Evolutionary conservation across 129 eudicot species (phyloP).

Genomic region (Helianthus tuberosus): DNA sequence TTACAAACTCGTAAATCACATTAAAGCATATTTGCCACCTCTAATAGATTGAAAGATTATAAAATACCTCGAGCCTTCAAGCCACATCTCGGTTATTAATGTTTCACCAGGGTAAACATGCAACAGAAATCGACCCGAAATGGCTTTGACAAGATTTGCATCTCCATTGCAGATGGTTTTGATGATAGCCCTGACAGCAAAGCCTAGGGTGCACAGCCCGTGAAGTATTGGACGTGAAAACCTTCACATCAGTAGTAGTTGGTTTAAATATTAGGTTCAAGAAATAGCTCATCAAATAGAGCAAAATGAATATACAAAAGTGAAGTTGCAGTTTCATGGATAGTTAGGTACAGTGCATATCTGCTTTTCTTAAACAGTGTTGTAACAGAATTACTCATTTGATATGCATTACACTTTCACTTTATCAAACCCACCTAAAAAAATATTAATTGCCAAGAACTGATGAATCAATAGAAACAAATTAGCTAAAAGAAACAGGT

Average conservation of each 20-base stretch:
- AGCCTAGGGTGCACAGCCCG: conserved; percentile 93
- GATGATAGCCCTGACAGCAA: conserved; percentile 83
- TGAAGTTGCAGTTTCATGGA: background rate
- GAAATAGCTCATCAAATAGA: conserved; percentile 4
- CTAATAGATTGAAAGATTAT: background rate
- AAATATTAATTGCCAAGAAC: background rate
- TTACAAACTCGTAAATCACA: background rate
- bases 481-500: background rate
- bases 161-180: conserved; percentile 80
- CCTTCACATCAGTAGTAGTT: conserved; percentile 33
- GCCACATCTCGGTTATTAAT: conserved; percentile 90
- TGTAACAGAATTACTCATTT: background rate
- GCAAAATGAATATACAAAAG: background rate
- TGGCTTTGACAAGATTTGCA: conserved; percentile 65
- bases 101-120: conserved; percentile 97
- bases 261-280: background rate
- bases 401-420: background rate
- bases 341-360: background rate
- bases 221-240: conserved; percentile 97
- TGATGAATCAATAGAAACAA: background rate
- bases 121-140: conserved; percentile 73
- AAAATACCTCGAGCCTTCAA: conserved; percentile 68
- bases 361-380: background rate
- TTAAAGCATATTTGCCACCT: background rate
- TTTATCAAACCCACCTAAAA: background rate